Conservation (phyloP, 2,329 filamentous ascomycete genomes). For the Ophiostoma sp. region DNA sequence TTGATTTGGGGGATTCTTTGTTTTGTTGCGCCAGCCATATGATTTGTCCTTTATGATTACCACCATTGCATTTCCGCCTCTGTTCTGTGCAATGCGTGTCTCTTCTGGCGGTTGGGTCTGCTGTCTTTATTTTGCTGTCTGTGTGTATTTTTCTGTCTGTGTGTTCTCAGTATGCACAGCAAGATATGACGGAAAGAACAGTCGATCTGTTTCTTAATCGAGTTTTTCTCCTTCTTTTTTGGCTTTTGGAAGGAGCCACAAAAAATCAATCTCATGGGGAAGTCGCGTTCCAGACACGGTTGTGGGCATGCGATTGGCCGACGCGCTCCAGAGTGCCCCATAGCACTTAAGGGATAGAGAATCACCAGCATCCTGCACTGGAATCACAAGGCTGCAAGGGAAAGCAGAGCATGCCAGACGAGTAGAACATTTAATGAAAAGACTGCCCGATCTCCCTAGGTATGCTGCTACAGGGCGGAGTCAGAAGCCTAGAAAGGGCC, state of each 20-base stretch:
- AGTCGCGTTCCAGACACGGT: neutral
- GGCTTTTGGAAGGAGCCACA: constrained; percentile 6
- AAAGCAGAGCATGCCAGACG: neutral
- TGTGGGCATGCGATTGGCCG: neutral
- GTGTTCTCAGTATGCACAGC: neutral
- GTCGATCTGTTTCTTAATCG: neutral
- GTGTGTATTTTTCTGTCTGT: neutral
- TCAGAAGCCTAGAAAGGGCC: neutral
- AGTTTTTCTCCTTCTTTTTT: neutral
- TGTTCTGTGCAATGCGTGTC: neutral
- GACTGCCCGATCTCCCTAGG: neutral
- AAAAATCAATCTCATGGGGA: neutral
- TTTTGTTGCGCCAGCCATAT: constrained; percentile 8
- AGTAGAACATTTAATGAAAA: neutral
- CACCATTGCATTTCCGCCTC: neutral
- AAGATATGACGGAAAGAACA: neutral
- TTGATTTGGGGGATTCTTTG: neutral
- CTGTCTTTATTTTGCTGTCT: neutral
- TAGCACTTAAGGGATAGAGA: neutral
- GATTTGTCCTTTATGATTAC: neutral
- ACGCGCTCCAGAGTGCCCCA: constrained; percentile 9
- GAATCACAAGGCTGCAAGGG: constrained; percentile 7
- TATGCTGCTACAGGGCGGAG: constrained; percentile 3
- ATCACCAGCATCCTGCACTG: neutral
- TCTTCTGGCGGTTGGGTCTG: neutral